Conservation (phyloP, 148 eudicot species). For the Polygonum maritimum region DNA sequence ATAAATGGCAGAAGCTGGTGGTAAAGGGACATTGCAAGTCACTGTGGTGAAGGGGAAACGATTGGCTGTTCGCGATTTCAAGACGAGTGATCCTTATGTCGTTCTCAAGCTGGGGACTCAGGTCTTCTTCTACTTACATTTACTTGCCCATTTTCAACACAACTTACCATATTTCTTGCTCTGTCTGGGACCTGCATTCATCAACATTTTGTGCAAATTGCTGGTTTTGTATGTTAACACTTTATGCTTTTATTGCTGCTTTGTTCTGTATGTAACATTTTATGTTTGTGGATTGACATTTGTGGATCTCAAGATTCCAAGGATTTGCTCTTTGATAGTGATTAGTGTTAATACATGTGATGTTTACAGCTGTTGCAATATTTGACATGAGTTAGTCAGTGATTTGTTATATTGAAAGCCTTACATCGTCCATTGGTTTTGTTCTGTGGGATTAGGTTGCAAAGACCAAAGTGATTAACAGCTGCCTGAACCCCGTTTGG, state of each 20-base stretch:
- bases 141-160: background rate
- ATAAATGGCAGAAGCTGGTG: slow-evolving; percentile 30
- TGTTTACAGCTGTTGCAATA: background rate
- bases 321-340: background rate
- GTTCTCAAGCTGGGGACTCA: slow-evolving; percentile 50
- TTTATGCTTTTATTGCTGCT: background rate
- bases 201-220: background rate
- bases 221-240: background rate
- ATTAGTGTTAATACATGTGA: background rate
- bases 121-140: slow-evolving; percentile 24
- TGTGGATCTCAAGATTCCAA: background rate
- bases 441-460: slow-evolving; percentile 26
- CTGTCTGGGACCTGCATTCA: background rate
- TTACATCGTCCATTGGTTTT: background rate
- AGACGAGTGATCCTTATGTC: slow-evolving; percentile 76
- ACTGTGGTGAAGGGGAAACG: slow-evolving; percentile 51
- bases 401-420: too few species aligned
- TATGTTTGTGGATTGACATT: background rate
- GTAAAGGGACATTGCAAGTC: slow-evolving; percentile 35
- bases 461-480: slow-evolving; percentile 65
- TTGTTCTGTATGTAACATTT: background rate
- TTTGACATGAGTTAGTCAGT: background rate
- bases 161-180: background rate
- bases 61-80: slow-evolving; percentile 62
- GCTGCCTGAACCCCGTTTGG: slow-evolving; percentile 77